Base-by-base conservation (phyloP, 2,329 filamentous ascomycete genomes). In the Aulographum hederae region DNA sequence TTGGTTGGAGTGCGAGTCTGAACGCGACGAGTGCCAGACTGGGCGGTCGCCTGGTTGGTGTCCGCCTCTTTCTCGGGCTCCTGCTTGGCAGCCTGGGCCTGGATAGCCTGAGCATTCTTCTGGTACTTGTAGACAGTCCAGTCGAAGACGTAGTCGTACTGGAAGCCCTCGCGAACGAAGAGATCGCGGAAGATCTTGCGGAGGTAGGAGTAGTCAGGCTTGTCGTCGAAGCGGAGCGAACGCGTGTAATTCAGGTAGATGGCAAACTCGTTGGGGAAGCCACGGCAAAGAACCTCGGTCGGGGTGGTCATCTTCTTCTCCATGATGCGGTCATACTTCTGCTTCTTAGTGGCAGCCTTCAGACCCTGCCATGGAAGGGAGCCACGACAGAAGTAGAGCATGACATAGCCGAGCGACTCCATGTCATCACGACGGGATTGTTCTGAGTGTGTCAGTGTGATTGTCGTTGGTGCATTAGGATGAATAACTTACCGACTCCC, bases 221-320 rank as follows among this genome's bases (percentile, higher is more conserved):
- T 95, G 67, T 98, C 89, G 54, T 98, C 89, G 61, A 98, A 98
- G 46, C 89, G 85, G 43, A 98, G 81, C 35, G 85, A 94, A 39
- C 89, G 81, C 33, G 86, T 95, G 69, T 98, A 95, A 76, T 95
- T 95, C 41, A 98, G 71, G 60, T 98, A 98, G 58, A 95, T 95
- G 64, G 86, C 85, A 48, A 98, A 98, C 63, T 98, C 89, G 58
- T 95, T 94, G 47, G 89, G 89, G 67, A 98, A 95, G 44, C 89
- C 89, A 56, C 86, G 84, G 75, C 89, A 98, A 31, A 98, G 80
- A 30, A 94, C 85, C 61, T 98, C 86, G 46, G 86, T 95, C 6
- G 89, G 85, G 3, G 89, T 98, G 11, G 89, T 98, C 89, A 95
- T 95, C 81, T 98, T 98, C 77, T 98, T 98, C 70, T 98, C 89